phyloP scores from a whole-genome alignment of 192 early-diverging fungal genomes.

The Linnemannia elongata region DNA sequence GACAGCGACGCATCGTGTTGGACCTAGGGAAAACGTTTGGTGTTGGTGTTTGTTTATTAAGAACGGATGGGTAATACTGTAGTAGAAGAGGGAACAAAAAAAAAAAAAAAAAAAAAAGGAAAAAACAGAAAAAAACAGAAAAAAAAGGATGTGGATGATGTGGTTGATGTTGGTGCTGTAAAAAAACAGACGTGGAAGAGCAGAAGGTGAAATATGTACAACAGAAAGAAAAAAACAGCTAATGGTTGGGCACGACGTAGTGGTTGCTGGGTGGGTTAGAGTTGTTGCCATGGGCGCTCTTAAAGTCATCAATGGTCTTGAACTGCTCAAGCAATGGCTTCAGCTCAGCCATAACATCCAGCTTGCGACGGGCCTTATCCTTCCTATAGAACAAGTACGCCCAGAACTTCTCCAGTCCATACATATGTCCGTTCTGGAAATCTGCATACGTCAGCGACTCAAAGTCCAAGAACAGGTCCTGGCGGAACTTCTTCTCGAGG shows the following conservation, averaged over 20 bases:
- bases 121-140: background rate
- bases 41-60: too few species aligned
- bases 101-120: too few species aligned
- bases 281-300: constrained; percentile 37
- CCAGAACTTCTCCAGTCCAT: constrained; percentile 98
- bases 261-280: constrained; percentile 29
- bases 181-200: background rate
- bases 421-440: constrained; percentile 78
- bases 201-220: background rate
- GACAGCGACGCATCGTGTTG: too few species aligned
- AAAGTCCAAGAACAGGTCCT: constrained; percentile 91
- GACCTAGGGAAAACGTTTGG: too few species aligned
- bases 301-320: constrained; percentile 59
- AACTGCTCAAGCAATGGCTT: constrained; percentile 71
- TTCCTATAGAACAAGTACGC: constrained; percentile 93
- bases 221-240: background rate
- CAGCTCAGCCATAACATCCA: constrained; percentile 69
- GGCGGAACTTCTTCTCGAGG: constrained; percentile 89
- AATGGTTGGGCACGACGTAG: constrained; percentile 34
- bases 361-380: constrained; percentile 77
- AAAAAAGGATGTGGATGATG: background rate
- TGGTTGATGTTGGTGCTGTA: background rate
- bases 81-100: too few species aligned
- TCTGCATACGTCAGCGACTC: constrained; percentile 86
- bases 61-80: too few species aligned